phyloP scores from a whole-genome alignment of 2,329 filamentous ascomycete genomes.

The Exophiala oligosperma region DNA sequence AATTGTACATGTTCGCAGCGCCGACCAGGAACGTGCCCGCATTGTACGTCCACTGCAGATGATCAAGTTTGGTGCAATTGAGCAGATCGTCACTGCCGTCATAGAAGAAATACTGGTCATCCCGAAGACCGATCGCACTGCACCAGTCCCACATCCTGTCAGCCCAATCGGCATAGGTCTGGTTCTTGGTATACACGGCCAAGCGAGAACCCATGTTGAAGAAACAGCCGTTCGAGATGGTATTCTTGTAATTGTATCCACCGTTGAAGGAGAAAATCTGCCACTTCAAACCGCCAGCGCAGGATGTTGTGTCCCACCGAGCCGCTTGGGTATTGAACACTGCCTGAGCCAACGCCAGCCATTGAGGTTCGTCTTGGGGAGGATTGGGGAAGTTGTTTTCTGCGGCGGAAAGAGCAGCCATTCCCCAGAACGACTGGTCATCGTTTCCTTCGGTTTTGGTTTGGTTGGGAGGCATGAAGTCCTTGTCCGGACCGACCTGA shows the following conservation, averaged over 20 bases:
- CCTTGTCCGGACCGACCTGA: constrained; percentile 70
- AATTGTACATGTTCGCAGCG: constrained; percentile 58
- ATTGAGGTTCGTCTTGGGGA: constrained; percentile 62
- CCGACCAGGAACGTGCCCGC: constrained; percentile 57
- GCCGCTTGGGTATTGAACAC: constrained; percentile 76
- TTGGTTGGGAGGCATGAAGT: constrained; percentile 71
- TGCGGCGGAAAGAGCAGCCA: constrained; percentile 75
- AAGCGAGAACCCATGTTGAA: constrained; percentile 66
- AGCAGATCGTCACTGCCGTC: constrained; percentile 55
- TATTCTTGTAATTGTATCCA: constrained; percentile 62
- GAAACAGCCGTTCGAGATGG: constrained; percentile 58
- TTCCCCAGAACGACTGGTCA: constrained; percentile 77
- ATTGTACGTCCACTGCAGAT: constrained; percentile 60
- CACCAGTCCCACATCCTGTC: constrained; percentile 63
- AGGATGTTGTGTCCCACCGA: constrained; percentile 68
- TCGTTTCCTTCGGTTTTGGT: constrained; percentile 52
- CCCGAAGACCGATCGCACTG: constrained; percentile 51
- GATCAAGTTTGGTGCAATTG: constrained; percentile 54
- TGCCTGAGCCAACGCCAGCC: constrained; percentile 75
- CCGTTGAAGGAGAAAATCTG: constrained; percentile 79
- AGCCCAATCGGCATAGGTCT: constrained; percentile 77
- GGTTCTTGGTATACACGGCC: constrained; percentile 74
- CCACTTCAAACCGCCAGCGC: constrained; percentile 77
- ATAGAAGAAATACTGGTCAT: constrained; percentile 51
- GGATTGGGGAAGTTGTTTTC: constrained; percentile 75